These are phyloP conservation scores for Dictyostelium firmibasis DNA, from an alignment of 78 protist species.

Conservation along the genomic window DNA sequence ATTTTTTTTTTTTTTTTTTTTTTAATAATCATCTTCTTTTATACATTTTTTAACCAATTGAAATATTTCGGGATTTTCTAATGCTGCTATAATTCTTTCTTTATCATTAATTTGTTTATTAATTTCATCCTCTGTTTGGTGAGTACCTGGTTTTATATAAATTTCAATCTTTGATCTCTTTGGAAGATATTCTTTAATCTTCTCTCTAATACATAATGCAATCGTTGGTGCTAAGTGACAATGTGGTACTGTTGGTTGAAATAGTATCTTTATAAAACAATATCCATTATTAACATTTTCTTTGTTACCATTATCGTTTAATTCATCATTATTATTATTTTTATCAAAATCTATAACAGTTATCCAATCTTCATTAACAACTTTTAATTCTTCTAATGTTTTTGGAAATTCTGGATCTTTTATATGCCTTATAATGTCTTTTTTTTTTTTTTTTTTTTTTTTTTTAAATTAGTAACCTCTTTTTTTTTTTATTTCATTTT, in stretches of 20 bases:
- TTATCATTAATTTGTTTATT: constrained; percentile 92
- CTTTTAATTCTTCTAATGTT: constrained; percentile 79
- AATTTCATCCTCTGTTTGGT: constrained; percentile 70
- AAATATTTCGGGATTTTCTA: constrained; percentile 81
- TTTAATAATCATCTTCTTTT: constrained; percentile 48
- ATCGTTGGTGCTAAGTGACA: constrained; percentile 80
- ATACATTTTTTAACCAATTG: constrained; percentile 73
- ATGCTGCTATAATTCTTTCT: constrained; percentile 92
- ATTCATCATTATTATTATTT: background rate
- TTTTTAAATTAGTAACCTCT: background rate
- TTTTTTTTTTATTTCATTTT: background rate
- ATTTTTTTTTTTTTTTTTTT: background rate
- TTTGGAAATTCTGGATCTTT: constrained; percentile 79
- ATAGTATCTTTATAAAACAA: constrained; percentile 15
- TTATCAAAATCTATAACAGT: constrained; percentile 3
- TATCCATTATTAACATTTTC: background rate
- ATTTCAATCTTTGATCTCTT: constrained; percentile 59
- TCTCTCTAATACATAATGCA: constrained; percentile 71
- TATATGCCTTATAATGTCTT: constrained; percentile 1
- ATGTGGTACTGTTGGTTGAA: constrained; percentile 79
- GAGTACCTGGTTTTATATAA: constrained; percentile 66
- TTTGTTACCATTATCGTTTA: no score
- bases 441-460: background rate
- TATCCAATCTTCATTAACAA: constrained; percentile 56
- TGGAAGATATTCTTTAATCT: constrained; percentile 37